Percentiles rank a stretch among this genome's conserved stretches.
Conservation (phyloP, 306 rosid species). For the Vicia faba region DNA sequence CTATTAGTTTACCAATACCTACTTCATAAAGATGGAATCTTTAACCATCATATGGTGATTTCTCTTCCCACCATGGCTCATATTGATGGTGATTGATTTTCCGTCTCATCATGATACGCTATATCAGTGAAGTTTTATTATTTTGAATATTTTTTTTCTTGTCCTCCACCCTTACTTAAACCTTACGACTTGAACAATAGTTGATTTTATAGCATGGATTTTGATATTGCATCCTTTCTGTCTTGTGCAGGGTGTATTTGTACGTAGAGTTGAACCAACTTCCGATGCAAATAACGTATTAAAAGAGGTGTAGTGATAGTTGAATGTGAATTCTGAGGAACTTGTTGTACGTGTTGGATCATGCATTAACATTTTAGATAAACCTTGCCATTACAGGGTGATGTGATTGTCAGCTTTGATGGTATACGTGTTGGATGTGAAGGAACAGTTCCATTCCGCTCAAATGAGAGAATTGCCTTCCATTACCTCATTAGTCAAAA, state of each 20-base stretch:
- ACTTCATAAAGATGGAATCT: neutral
- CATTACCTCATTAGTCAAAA: constrained; percentile 94
- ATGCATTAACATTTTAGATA: constrained; percentile 29
- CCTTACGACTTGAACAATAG: constrained; percentile 3
- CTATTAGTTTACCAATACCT: neutral
- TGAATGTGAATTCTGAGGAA: constrained; percentile 11
- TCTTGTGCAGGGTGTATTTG: constrained; percentile 79
- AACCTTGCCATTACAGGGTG: constrained; percentile 70
- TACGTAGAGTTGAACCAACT: constrained; percentile 92
- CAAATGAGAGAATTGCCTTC: constrained; percentile 93
- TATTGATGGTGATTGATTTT: neutral
- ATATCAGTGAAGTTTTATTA: neutral
- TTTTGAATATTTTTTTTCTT: neutral
- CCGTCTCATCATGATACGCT: constrained; percentile 4
- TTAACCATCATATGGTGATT: neutral
- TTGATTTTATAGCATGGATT: constrained; percentile 23
- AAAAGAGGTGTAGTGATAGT: constrained; percentile 67
- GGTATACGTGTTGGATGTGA: constrained; percentile 80
- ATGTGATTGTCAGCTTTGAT: constrained; percentile 94
- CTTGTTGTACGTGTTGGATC: neutral
- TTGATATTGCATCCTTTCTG: constrained; percentile 37
- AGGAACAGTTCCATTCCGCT: constrained; percentile 93
- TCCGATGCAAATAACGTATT: constrained; percentile 83
- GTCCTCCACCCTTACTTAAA: constrained; percentile 1
- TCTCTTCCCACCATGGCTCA: neutral